These are phyloP conservation scores for Botryotinia globosa DNA, from an alignment of 2,329 filamentous ascomycete species.

Conservation along the genomic window DNA sequence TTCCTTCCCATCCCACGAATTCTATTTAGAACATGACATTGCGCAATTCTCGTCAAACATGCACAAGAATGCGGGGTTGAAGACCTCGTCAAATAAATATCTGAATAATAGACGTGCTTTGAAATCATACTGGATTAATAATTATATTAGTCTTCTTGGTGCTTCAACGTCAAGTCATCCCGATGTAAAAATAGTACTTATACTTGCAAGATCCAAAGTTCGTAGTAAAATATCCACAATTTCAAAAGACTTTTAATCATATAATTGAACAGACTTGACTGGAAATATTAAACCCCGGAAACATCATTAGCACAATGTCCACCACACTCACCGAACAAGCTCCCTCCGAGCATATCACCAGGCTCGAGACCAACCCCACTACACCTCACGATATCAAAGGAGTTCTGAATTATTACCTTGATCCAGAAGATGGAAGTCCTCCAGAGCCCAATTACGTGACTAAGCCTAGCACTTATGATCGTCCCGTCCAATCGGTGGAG, in stretches of 20 bases:
- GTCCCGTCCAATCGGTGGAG: neutral
- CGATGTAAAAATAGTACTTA: conserved; percentile 2
- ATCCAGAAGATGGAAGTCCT: conserved; percentile 26
- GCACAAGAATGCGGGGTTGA: conserved; percentile 12
- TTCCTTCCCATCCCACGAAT: no score
- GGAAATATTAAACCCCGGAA: neutral
- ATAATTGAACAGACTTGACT: neutral
- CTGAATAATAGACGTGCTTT: conserved; percentile 6
- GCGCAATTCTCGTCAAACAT: conserved; percentile 2
- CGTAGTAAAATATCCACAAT: neutral
- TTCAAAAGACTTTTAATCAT: neutral
- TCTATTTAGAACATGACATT: conserved; percentile 1
- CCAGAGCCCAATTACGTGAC: conserved; percentile 25
- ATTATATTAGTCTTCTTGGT: neutral
- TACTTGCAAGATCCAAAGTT: neutral
- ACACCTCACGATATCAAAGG: conserved; percentile 23
- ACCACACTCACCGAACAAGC: conserved; percentile 18
- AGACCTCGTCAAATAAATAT: neutral
- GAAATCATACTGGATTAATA: conserved; percentile 19
- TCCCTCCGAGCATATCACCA: neutral
- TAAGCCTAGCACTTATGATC: conserved; percentile 15
- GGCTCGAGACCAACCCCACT: neutral
- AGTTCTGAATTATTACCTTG: conserved; percentile 27
- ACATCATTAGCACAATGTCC: neutral
- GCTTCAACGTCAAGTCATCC: neutral